phyloP scores from a whole-genome alignment of 1,139 yeast species.

The Nadsonia starkeyi-henricii region DNA sequence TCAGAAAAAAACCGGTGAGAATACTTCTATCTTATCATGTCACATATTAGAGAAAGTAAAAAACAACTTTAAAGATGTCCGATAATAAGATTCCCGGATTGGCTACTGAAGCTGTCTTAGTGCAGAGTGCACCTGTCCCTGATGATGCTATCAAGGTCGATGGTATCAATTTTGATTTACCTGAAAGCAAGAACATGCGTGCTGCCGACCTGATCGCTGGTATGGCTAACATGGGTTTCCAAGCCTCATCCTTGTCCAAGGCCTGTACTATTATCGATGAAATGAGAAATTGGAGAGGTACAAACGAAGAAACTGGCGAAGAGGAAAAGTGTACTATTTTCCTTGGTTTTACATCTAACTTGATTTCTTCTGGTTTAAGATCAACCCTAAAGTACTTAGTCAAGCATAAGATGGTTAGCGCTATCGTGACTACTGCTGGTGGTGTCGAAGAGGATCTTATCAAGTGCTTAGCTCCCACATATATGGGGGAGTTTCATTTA shows the following conservation, averaged over 20 bases:
- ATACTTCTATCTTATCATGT: no score
- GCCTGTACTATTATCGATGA: conserved; percentile 86
- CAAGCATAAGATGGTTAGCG: conserved; percentile 87
- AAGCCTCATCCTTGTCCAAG: conserved; percentile 69
- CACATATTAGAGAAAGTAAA: no score
- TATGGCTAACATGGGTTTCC: conserved; percentile 97
- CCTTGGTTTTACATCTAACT: conserved; percentile 92
- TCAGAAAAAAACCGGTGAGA: no score
- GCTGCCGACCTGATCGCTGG: conserved; percentile 68
- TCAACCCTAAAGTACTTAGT: conserved; percentile 81
- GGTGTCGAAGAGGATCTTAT: conserved; percentile 96
- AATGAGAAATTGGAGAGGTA: conserved; percentile 90
- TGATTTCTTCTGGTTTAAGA: conserved; percentile 87
- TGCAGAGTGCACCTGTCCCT: conserved; percentile 76
- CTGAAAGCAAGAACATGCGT: conserved; percentile 45
- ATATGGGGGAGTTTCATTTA: conserved; percentile 76
- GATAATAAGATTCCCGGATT: conserved; percentile 13
- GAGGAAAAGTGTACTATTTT: conserved; percentile 76
- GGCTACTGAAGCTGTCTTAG: conserved; percentile 58
- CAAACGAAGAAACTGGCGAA: conserved; percentile 57
- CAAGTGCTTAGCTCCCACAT: conserved; percentile 92
- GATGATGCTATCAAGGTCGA: conserved; percentile 59
- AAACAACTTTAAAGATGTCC: neutral
- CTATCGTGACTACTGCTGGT: conserved; percentile 91
- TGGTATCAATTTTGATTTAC: conserved; percentile 80